Percentiles rank a stretch among this genome's conserved stretches.
These are phyloP conservation scores for Solanum piurae DNA, from an alignment of 257 asterid genomes.

Conservation along the genomic window DNA sequence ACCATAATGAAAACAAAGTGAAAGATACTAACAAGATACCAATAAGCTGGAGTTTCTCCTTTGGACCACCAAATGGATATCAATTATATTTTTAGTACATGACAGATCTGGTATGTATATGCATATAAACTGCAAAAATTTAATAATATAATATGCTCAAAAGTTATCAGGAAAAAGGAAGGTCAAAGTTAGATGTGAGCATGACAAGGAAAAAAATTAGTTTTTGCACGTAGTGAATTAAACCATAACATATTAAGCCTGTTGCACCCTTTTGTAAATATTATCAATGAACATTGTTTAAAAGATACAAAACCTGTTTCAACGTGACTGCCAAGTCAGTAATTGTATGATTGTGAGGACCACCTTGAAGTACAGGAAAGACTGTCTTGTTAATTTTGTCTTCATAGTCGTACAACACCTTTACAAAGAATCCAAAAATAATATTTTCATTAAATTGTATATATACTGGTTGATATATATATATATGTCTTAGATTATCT, in stretches of 20 bases:
- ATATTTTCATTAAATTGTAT: not conserved
- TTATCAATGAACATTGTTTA: not conserved
- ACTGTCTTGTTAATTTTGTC: conserved; percentile 95
- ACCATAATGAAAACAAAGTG: too few species aligned
- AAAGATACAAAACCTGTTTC: conserved; percentile 51
- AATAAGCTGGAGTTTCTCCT: too few species aligned
- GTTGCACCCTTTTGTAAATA: not conserved
- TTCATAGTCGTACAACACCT: conserved; percentile 83
- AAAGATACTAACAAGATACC: too few species aligned
- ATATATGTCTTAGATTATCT: not conserved
- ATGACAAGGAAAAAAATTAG: too few species aligned
- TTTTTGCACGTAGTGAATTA: not conserved
- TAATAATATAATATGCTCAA: too few species aligned
- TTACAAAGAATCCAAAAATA: not conserved
- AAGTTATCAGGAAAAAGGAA: too few species aligned
- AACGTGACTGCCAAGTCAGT: conserved; percentile 89
- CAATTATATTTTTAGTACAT: too few species aligned
- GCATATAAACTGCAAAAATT: too few species aligned
- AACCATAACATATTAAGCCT: not conserved
- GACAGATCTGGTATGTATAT: too few species aligned
- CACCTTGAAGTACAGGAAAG: conserved; percentile 98
- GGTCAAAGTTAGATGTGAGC: too few species aligned
- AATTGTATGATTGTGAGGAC: conserved; percentile 96
- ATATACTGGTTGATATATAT: not conserved
- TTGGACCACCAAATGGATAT: too few species aligned